Evolutionary conservation across 176 grass and related monocot genomes (phyloP).

Genomic region (Ananas comosus): DNA sequence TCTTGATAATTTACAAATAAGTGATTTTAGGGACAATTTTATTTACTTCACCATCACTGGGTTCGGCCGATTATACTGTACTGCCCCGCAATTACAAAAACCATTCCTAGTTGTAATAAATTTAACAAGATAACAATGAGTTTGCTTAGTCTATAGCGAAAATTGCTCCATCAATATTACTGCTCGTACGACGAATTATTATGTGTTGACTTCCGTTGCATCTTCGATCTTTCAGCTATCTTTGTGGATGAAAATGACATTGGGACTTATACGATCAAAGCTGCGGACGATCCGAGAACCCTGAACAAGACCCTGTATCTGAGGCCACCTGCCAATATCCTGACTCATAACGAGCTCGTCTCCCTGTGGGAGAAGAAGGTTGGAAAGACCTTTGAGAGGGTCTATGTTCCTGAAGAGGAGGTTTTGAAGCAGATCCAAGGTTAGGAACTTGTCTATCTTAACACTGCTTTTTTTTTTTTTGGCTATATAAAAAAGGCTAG

Average conservation of each 20-base stretch:
- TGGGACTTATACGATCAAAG: slow-evolving; percentile 36
- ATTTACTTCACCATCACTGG: no score
- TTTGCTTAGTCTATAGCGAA: no score
- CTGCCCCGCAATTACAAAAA: no score
- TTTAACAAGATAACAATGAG: no score
- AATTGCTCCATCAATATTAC: no score
- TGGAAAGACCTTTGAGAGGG: slow-evolving; percentile 36
- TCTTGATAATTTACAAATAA: not conserved
- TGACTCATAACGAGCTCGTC: slow-evolving; percentile 49
- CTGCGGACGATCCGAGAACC: slow-evolving; percentile 37
- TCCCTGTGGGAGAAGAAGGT: slow-evolving; percentile 45
- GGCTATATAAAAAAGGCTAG: no score
- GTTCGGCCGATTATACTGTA: no score
- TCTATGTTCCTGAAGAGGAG: slow-evolving; percentile 31
- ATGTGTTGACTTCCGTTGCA: not conserved
- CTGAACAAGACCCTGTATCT: slow-evolving; percentile 41
- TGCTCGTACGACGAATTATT: no score
- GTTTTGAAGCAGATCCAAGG: slow-evolving; percentile 30
- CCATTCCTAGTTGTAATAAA: no score
- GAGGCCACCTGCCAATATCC: slow-evolving; percentile 24
- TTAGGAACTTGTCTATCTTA: slow-evolving; percentile 4
- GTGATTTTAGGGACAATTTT: no score
- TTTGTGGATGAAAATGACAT: slow-evolving; percentile 44
- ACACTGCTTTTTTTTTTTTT: no score
- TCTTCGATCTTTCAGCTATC: slow-evolving; percentile 15